A percentile compares a stretch with the other conserved stretches of the same genome.
Evolutionary conservation across 2,329 filamentous ascomycete genomes (phyloP).

Genomic region (Hirsutella rhossiliensis): DNA sequence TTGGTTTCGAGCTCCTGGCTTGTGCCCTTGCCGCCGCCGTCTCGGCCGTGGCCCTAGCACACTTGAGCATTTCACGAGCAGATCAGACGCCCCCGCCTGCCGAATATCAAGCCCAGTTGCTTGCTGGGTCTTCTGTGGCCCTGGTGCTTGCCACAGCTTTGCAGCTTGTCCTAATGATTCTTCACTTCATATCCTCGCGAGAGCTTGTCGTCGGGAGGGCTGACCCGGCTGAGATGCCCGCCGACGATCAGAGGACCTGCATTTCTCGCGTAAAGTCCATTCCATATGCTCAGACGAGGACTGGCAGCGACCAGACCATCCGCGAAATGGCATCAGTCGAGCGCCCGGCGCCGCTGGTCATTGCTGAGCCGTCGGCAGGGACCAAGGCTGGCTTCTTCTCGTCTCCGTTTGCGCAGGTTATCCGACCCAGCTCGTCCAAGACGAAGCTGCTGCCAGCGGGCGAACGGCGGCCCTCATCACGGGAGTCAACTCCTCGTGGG

Average conservation of each 20-base stretch:
- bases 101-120: conserved; percentile 16
- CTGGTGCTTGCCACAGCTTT: conserved; percentile 31
- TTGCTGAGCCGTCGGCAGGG: conserved; percentile 11
- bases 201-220: conserved; percentile 8
- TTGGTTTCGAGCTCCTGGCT: conserved; percentile 20
- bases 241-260: conserved; percentile 4
- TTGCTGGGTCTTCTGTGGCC: conserved; percentile 31
- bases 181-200: conserved; percentile 28
- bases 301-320: conserved; percentile 15
- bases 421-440: conserved; percentile 44
- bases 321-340: conserved; percentile 22
- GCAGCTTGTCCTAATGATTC: conserved; percentile 36
- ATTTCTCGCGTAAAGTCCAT: conserved; percentile 34
- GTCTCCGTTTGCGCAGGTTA: conserved; percentile 31
- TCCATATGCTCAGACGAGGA: conserved; percentile 35
- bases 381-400: conserved; percentile 13
- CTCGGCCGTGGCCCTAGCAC: conserved; percentile 31
- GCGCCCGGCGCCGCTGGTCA: conserved; percentile 29
- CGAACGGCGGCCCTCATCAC: conserved; percentile 31
- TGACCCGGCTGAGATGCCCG: conserved; percentile 18
- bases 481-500: conserved; percentile 29
- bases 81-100: conserved; percentile 4
- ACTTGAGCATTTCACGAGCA: conserved; percentile 15
- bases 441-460: conserved; percentile 37
- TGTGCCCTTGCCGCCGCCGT: conserved; percentile 32